Evolutionary conservation across 345 rosid species (phyloP).

Genomic region (Populus deltoides): DNA sequence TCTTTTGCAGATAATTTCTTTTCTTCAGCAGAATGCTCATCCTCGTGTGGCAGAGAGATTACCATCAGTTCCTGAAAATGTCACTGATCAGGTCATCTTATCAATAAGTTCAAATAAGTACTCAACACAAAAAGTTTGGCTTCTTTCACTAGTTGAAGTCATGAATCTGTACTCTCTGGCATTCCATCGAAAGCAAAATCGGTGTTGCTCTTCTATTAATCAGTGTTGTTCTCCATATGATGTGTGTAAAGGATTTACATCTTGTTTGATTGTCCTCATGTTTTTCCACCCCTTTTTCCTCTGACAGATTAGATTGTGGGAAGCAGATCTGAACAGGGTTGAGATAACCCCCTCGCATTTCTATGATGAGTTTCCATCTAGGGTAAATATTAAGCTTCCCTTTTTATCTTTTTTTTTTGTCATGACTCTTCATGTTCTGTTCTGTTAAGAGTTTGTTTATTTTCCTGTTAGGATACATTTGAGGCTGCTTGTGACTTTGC

Average conservation of each 20-base stretch:
- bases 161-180: not conserved
- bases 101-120: not conserved
- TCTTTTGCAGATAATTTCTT: conserved; percentile 59
- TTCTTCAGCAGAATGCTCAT: conserved; percentile 93
- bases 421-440: not conserved
- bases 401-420: not conserved
- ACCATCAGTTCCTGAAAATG: conserved; percentile 91
- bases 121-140: conserved; percentile 5
- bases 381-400: conserved; percentile 41
- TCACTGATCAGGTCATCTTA: conserved; percentile 74
- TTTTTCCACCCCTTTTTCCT: not conserved
- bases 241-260: not conserved
- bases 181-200: not conserved
- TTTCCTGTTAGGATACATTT: conserved; percentile 59
- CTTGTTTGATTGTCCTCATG: not conserved
- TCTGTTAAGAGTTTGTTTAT: not conserved
- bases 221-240: too few relatives aligned
- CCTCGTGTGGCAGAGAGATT: conserved; percentile 73
- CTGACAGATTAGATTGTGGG: conserved; percentile 91
- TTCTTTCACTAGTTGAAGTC: not conserved
- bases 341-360: conserved; percentile 75
- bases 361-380: conserved; percentile 83
- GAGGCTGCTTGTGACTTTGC: conserved; percentile 86
- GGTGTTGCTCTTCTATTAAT: not conserved
- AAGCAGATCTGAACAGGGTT: conserved; percentile 83